phyloP scores from a whole-genome alignment of 73 alveolate species.

The Breviolum minutum region DNA sequence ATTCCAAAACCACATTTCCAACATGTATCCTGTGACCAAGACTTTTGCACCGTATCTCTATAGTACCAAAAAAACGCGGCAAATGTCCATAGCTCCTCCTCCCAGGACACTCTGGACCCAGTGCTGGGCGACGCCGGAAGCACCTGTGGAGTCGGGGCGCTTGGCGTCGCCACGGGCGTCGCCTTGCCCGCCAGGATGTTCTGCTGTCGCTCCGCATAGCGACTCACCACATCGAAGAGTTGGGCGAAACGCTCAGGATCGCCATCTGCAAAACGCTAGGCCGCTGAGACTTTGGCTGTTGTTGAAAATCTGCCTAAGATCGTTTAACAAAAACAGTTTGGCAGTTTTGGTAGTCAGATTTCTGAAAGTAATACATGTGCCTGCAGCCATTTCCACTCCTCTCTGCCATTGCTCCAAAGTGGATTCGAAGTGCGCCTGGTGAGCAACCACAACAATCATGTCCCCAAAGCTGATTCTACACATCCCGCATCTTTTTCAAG shows the following conservation, averaged over 20 bases:
- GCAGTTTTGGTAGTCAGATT: no score
- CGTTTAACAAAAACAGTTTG: no score
- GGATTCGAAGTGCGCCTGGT: constrained; percentile 71
- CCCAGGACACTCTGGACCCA: constrained; percentile 27
- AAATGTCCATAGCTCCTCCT: not conserved
- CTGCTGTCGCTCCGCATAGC: constrained; percentile 76
- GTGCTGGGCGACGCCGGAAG: constrained; percentile 58
- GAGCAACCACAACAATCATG: not conserved
- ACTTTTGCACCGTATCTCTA: not conserved
- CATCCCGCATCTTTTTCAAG: not conserved
- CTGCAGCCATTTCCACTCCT: constrained; percentile 55
- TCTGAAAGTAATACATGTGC: not conserved
- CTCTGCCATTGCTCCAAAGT: constrained; percentile 76
- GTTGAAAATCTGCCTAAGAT: no score
- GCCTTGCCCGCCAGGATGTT: constrained; percentile 10
- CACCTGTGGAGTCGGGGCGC: not conserved
- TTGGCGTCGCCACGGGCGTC: not conserved
- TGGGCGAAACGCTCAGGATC: constrained; percentile 33
- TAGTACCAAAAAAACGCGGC: not conserved
- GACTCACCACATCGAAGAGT: constrained; percentile 59
- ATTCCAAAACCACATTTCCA: no score
- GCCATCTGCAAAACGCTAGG: constrained; percentile 16
- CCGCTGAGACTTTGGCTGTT: no score
- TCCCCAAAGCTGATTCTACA: not conserved
- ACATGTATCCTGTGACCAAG: no score